These are phyloP conservation scores for Chlorociboria aeruginascens DNA, from an alignment of 495 filamentous ascomycete genomes.

Conservation along the genomic window DNA sequence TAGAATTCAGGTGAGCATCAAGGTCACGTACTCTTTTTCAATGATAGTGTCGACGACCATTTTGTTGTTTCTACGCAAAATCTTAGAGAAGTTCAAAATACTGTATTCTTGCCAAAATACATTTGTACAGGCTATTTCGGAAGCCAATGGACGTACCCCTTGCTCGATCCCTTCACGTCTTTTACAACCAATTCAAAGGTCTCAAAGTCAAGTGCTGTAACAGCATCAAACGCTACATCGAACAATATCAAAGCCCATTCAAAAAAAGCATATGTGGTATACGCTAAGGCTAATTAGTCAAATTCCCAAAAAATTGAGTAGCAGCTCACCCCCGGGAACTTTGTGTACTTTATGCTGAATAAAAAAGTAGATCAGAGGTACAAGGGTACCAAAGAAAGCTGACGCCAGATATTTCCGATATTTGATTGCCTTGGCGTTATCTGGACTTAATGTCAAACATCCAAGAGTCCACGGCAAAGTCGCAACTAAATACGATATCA, in stretches of 20 bases:
- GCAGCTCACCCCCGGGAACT: constrained; percentile 68
- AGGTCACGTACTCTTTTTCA: constrained; percentile 66
- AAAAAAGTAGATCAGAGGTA: constrained; percentile 91
- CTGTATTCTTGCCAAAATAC: constrained; percentile 22
- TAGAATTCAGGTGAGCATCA: background rate
- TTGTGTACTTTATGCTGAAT: constrained; percentile 98
- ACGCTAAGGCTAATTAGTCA: constrained; percentile 44
- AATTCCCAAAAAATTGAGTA: background rate
- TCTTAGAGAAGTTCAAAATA: constrained; percentile 23
- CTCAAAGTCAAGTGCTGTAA: constrained; percentile 90
- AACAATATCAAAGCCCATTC: constrained; percentile 93
- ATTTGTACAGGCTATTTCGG: constrained; percentile 50
- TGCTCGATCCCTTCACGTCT: constrained; percentile 81
- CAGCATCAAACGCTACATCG: constrained; percentile 93
- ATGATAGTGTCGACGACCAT: constrained; percentile 60
- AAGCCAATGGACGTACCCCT: constrained; percentile 99
- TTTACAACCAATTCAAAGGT: constrained; percentile 79
- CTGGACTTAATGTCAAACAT: constrained; percentile 79
- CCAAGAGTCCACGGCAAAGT: constrained; percentile 94
- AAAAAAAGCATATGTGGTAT: constrained; percentile 97
- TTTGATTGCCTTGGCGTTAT: constrained; percentile 71
- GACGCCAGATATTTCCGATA: constrained; percentile 78
- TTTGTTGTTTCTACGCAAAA: constrained; percentile 37
- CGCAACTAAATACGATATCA: constrained; percentile 94
- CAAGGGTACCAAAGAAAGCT: constrained; percentile 80